These are phyloP conservation scores for Zygosaccharomyces gambellarensis DNA, from an alignment of 805 yeast genomes.

Conservation along the genomic window DNA sequence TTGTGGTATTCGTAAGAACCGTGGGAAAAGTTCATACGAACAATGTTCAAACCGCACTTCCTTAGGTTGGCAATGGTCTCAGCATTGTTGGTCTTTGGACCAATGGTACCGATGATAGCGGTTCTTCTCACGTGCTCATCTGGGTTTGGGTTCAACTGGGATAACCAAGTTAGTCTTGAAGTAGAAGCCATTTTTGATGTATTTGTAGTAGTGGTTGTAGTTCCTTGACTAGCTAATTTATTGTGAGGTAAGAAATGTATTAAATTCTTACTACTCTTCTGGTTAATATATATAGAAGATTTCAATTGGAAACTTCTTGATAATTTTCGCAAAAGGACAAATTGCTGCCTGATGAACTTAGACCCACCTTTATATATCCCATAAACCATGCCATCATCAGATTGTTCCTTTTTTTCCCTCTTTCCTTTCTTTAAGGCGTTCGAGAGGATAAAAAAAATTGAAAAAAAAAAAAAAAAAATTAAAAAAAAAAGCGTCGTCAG, in stretches of 20 bases:
- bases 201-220: not conserved
- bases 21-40: conserved; percentile 98
- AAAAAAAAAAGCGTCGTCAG: not conserved
- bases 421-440: not conserved
- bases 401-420: not conserved
- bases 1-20: conserved; percentile 98
- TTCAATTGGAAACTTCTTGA: not conserved
- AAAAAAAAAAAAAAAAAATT: not conserved
- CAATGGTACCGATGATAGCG: conserved; percentile 97
- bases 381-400: not conserved
- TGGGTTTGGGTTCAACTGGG: conserved; percentile 73
- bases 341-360: not conserved
- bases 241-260: not conserved
- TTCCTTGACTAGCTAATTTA: not conserved
- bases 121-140: conserved; percentile 83
- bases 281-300: not conserved
- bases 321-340: not conserved
- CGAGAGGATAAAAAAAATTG: not conserved
- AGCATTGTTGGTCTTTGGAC: conserved; percentile 93
- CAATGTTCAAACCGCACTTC: conserved; percentile 96
- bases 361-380: conserved; percentile 2
- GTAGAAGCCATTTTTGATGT: conserved; percentile 32
- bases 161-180: conserved; percentile 74
- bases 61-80: conserved; percentile 81
- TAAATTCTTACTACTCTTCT: not conserved